phyloP scores from a whole-genome alignment of 1,284 basidiomycete genomes.

The Ceratobasidium sp. region DNA sequence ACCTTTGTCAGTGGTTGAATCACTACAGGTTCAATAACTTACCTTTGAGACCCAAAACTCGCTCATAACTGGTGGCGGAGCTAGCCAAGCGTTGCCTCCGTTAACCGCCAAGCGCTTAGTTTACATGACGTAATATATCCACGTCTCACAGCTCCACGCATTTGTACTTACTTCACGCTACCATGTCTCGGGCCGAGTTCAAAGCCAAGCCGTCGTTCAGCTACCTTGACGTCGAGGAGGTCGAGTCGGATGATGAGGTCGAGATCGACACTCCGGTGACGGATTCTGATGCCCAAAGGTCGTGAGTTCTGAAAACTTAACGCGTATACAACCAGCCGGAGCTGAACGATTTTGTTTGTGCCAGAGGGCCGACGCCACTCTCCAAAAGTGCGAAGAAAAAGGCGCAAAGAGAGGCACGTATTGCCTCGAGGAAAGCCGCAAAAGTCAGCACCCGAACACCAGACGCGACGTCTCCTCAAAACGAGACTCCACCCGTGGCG shows the following conservation, averaged over 20 bases:
- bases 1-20: not conserved
- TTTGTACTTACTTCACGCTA: not conserved
- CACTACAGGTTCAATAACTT: slow-evolving; percentile 53
- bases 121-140: slow-evolving; percentile 31
- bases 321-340: not conserved
- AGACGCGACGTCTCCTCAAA: slow-evolving; percentile 22
- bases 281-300: slow-evolving; percentile 35
- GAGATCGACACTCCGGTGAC: slow-evolving; percentile 37
- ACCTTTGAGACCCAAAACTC: slow-evolving; percentile 90
- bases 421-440: slow-evolving; percentile 32
- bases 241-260: slow-evolving; percentile 41
- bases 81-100: not conserved
- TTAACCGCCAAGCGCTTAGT: slow-evolving; percentile 22
- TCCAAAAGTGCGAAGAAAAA: slow-evolving; percentile 37
- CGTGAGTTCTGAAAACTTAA: slow-evolving; percentile 11
- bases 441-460: slow-evolving; percentile 42
- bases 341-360: slow-evolving; percentile 7
- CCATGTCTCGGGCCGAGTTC: slow-evolving; percentile 38
- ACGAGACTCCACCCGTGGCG: slow-evolving; percentile 2
- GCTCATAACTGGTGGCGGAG: slow-evolving; percentile 63
- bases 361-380: slow-evolving; percentile 18
- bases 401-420: slow-evolving; percentile 33
- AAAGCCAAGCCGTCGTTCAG: slow-evolving; percentile 38
- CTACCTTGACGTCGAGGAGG: slow-evolving; percentile 37
- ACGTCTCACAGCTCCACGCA: slow-evolving; percentile 25